These are phyloP conservation scores for Boletus sp. DNA, from an alignment of 768 basidiomycete genomes.

Conservation along the genomic window DNA sequence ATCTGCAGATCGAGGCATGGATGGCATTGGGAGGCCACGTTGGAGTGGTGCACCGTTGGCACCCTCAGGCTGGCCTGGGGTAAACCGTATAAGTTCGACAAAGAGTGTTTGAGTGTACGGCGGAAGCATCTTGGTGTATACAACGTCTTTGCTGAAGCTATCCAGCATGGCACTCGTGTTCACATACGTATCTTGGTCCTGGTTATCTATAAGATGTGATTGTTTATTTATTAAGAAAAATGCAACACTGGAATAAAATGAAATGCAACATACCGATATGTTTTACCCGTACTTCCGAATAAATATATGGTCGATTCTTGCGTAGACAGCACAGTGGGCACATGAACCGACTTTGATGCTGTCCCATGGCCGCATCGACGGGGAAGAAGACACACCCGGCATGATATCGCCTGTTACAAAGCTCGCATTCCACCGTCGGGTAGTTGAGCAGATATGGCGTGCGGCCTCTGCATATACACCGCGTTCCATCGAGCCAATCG, in stretches of 20 bases:
- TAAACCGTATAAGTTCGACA: conserved; percentile 61
- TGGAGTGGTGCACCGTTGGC: conserved; percentile 15
- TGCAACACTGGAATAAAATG: not conserved
- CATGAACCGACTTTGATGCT: conserved; percentile 43
- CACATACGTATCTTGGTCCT: conserved; percentile 59
- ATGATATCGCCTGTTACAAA: conserved; percentile 66
- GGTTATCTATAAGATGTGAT: conserved; percentile 35
- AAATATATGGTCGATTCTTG: conserved; percentile 66
- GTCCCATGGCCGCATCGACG: conserved; percentile 36
- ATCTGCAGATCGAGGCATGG: conserved; percentile 23
- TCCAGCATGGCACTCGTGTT: conserved; percentile 73
- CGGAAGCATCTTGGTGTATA: conserved; percentile 62
- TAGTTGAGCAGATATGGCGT: conserved; percentile 57
- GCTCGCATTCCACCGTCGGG: conserved; percentile 63
- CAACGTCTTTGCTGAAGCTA: conserved; percentile 64
- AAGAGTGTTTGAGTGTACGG: conserved; percentile 68
- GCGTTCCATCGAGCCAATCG: conserved; percentile 71
- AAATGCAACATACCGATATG: conserved; percentile 47
- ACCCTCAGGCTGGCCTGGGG: conserved; percentile 31
- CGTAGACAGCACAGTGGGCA: conserved; percentile 79
- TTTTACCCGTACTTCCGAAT: conserved; percentile 73
- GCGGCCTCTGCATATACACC: conserved; percentile 77
- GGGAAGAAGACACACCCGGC: conserved; percentile 74
- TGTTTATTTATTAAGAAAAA: not conserved
- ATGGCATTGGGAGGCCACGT: conserved; percentile 15